These are phyloP conservation scores for Scytalidium sp. DNA, from an alignment of 2,329 filamentous ascomycete species.

Conservation along the genomic window DNA sequence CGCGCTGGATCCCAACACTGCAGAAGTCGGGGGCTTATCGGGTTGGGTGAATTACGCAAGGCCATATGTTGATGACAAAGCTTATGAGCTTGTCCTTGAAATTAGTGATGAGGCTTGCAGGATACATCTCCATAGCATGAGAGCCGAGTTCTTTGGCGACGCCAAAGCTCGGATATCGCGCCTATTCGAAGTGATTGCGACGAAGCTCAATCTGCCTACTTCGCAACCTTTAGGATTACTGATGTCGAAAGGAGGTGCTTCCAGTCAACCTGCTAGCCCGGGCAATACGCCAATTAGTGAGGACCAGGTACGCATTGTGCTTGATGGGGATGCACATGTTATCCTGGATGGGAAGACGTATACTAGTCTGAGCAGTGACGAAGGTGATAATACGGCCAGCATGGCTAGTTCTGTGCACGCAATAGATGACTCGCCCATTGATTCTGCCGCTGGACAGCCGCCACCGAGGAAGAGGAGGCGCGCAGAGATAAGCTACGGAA, in stretches of 20 bases:
- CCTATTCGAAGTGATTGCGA: conserved; percentile 76
- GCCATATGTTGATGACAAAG: conserved; percentile 76
- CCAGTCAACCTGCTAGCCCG: conserved; percentile 60
- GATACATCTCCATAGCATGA: conserved; percentile 50
- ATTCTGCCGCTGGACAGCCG: conserved; percentile 7
- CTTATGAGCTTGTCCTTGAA: conserved; percentile 76
- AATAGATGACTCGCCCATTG: conserved; percentile 25
- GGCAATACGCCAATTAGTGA: conserved; percentile 69
- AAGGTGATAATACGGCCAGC: not conserved
- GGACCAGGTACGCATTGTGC: conserved; percentile 62
- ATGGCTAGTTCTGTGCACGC: not conserved
- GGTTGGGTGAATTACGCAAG: conserved; percentile 77
- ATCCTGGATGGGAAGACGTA: conserved; percentile 54
- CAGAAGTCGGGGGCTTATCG: conserved; percentile 11
- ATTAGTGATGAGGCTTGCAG: conserved; percentile 66
- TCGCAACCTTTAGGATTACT: conserved; percentile 62
- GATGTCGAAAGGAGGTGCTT: conserved; percentile 62
- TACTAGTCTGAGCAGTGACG: conserved; percentile 4
- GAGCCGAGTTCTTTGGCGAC: conserved; percentile 72
- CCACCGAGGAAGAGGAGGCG: conserved; percentile 10
- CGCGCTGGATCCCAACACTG: conserved; percentile 40
- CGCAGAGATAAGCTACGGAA: conserved; percentile 1
- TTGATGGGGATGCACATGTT: conserved; percentile 60
- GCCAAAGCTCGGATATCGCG: conserved; percentile 68
- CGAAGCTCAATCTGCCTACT: conserved; percentile 69